Evolutionary conservation across 2,329 filamentous ascomycete genomes (phyloP), one percentile per base, ranked within the genome.

Genomic region (Ceratocystis lukuohia): DNA sequence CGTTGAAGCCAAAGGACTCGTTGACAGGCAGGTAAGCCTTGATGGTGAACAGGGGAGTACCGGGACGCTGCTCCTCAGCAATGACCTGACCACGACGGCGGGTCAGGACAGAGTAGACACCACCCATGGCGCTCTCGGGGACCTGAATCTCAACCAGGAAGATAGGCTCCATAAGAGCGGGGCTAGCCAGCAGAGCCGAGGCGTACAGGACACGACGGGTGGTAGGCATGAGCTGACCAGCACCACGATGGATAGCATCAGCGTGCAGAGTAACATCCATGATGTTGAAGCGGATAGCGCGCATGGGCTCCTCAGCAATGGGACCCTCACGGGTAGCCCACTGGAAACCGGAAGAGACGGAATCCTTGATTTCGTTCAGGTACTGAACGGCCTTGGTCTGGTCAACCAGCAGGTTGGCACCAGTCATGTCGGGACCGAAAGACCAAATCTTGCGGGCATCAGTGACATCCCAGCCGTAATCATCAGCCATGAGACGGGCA

Each of bases 301-400:
- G 90, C 91, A 99, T 93, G 74, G 94, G 94, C 87, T 99, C 94
- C 82, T 99, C 94, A 73, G 89, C 92, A 76, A 99, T 81, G 75
- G 94, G 94, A 83, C 94, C 94, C 85, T 99, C 94, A 77, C 93
- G 88, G 74, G 90, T 91, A 72, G 94, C 94, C 94, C 94, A 99
- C 82, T 99, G 94, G 91, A 99, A 99, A 87, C 94, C 94, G 73
- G 94, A 97, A 76, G 97, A 92, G 73, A 97, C 88, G 69, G 93
- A 97, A 77, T 99, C 94, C 89, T 99, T 99, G 87, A 99, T 99
- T 89, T 99, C 94, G 84, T 91, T 94, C 76, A 99, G 86, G 88
- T 97, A 99, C 84, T 99, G 94, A 72, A 99, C 94, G 74, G 94
- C 94, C 90, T 97, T 99, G 85, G 93, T 96, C 88, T 97, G 94